A percentile compares a stretch with the other conserved stretches of the same genome.
These are phyloP conservation scores for Rhynchosporium agropyri DNA, from an alignment of 2,329 filamentous ascomycete genomes.

Conservation along the genomic window DNA sequence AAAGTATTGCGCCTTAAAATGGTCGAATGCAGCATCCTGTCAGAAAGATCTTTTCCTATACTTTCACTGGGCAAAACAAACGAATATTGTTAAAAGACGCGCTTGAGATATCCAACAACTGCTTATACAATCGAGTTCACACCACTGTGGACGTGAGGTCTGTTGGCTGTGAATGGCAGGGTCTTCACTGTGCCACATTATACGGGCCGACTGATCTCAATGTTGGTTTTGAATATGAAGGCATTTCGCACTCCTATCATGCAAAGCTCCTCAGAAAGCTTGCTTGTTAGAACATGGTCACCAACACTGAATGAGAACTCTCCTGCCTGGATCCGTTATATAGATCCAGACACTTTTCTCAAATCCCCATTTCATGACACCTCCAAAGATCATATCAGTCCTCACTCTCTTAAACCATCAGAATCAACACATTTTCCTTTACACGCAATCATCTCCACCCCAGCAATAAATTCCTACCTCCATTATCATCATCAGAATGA, in stretches of 20 bases:
- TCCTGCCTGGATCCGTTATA: too few species aligned
- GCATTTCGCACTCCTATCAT: too few species aligned
- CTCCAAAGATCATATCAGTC: too few species aligned
- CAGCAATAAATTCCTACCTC: neutral
- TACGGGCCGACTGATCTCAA: neutral
- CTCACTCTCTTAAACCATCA: too few species aligned
- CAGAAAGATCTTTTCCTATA: too few species aligned
- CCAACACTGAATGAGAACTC: neutral
- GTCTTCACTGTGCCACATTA: neutral
- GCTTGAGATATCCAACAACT: neutral
- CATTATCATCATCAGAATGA: neutral
- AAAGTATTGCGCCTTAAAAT: too few species aligned
- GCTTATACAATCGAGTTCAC: neutral
- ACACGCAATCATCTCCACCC: neutral
- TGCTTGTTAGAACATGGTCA: neutral
- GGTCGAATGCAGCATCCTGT: too few species aligned
- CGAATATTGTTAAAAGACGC: constrained; percentile 4
- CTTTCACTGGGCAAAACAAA: neutral
- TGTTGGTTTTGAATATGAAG: neutral
- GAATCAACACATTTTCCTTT: too few species aligned
- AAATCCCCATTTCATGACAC: too few species aligned
- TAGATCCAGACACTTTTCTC: too few species aligned
- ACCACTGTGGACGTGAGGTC: neutral
- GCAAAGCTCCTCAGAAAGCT: neutral
- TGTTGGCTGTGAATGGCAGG: too few species aligned